Evolutionary conservation across 1,139 yeast genomes (phyloP).

Genomic region (Zygoascus sp.): DNA sequence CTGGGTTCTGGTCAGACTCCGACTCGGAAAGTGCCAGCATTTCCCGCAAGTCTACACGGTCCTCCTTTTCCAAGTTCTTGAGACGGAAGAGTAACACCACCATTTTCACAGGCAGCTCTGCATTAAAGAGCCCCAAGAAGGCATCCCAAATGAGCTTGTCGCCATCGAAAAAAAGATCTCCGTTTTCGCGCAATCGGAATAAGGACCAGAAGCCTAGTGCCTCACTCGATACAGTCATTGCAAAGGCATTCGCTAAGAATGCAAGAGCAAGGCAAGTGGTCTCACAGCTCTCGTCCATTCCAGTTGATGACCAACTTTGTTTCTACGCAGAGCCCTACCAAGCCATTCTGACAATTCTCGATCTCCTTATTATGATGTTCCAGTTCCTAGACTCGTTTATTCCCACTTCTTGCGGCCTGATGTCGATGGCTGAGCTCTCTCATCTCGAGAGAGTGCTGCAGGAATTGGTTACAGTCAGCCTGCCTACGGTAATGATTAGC

Average conservation of each 20-base stretch:
- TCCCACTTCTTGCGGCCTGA: not conserved
- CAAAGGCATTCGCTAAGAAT: slow-evolving; percentile 3
- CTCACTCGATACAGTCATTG: not conserved
- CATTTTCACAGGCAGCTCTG: not conserved
- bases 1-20: slow-evolving; percentile 4
- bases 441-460: not conserved
- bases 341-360: slow-evolving; percentile 17
- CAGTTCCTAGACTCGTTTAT: slow-evolving; percentile 2
- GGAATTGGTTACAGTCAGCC: not conserved
- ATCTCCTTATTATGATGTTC: slow-evolving; percentile 16
- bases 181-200: not conserved
- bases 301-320: slow-evolving; percentile 17
- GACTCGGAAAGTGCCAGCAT: not conserved
- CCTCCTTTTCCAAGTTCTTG: not conserved
- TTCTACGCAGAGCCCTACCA: slow-evolving; percentile 22
- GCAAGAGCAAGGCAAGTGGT: slow-evolving; percentile 13
- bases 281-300: slow-evolving; percentile 12
- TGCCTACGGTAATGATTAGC: slow-evolving; percentile 3
- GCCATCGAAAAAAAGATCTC: not conserved
- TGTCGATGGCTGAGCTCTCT: slow-evolving; percentile 2
- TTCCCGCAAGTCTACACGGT: not conserved
- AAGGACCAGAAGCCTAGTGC: not conserved
- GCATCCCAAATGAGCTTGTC: not conserved
- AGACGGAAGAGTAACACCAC: not conserved
- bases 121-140: not conserved